Conservation (phyloP, 2,329 filamentous ascomycete genomes). For the Clarireedia sp. region DNA sequence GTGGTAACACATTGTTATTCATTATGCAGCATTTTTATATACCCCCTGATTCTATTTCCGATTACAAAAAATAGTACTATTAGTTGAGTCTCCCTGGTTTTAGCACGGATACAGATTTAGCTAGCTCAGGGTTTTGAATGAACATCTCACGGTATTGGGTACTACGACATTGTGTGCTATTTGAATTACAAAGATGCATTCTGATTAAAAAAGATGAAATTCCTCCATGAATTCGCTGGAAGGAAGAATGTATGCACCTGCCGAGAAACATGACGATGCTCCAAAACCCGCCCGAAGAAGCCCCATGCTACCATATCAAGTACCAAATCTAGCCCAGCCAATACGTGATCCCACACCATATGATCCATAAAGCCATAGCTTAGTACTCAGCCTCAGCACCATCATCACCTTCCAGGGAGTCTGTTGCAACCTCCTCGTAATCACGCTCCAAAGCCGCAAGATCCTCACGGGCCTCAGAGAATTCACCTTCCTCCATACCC, state of each 20-base stretch:
- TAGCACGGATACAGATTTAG: not conserved
- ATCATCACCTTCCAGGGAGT: conserved; percentile 42
- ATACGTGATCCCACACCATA: conserved; percentile 25
- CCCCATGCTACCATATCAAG: conserved; percentile 24
- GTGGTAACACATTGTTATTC: no score
- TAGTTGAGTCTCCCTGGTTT: no score
- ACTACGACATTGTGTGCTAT: conserved; percentile 6
- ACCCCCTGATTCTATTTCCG: no score
- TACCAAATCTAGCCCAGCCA: conserved; percentile 24
- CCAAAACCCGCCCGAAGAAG: conserved; percentile 22
- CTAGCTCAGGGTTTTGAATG: not conserved
- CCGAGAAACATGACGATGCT: conserved; percentile 23
- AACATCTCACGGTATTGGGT: not conserved
- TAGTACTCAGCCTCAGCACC: conserved; percentile 43
- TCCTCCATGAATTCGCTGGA: conserved; percentile 21
- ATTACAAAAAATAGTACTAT: no score
- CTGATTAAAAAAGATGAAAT: conserved; percentile 26
- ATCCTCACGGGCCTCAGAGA: conserved; percentile 58
- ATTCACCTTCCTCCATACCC: conserved; percentile 64
- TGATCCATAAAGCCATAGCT: conserved; percentile 12
- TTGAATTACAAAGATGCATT: conserved; percentile 28
- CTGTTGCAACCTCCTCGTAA: conserved; percentile 55
- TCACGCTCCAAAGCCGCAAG: conserved; percentile 58
- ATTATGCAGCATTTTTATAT: no score
- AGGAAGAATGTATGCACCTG: conserved; percentile 20